phyloP scores from a whole-genome alignment of 2,329 filamentous ascomycete genomes.

The Dothistroma pini region DNA sequence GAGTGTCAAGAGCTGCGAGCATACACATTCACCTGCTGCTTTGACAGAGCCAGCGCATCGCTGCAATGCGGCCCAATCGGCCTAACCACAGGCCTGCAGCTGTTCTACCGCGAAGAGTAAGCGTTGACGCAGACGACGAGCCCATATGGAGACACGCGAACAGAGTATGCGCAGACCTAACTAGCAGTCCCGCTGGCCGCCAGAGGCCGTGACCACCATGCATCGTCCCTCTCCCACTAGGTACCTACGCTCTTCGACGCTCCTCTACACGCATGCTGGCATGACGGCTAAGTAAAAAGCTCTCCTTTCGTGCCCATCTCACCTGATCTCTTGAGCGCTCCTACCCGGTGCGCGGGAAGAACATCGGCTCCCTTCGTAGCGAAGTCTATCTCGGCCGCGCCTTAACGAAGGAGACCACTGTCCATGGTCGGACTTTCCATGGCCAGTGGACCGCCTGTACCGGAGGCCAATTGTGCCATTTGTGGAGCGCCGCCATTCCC shows the following conservation, averaged over 20 bases:
- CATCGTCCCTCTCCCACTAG: background rate
- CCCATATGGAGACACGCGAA: slow-evolving; percentile 18
- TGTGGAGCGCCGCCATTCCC: slow-evolving; percentile 33
- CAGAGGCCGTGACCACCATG: slow-evolving; percentile 5
- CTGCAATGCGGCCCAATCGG: slow-evolving; percentile 20
- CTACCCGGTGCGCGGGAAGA: background rate
- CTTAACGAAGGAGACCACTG: background rate
- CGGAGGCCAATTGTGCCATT: slow-evolving; percentile 36
- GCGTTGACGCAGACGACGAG: slow-evolving; percentile 14
- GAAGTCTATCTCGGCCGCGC: background rate
- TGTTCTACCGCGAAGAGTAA: slow-evolving; percentile 14
- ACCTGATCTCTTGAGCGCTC: slow-evolving; percentile 4
- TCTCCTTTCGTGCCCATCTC: slow-evolving; percentile 2
- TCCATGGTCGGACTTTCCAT: slow-evolving; percentile 22
- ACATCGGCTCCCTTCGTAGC: slow-evolving; percentile 3
- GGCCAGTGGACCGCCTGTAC: slow-evolving; percentile 17
- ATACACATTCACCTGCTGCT: background rate
- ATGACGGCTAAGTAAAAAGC: slow-evolving; percentile 10
- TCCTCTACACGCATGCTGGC: slow-evolving; percentile 3
- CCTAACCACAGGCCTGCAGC: slow-evolving; percentile 15
- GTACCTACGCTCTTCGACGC: slow-evolving; percentile 5
- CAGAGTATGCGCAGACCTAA: slow-evolving; percentile 16
- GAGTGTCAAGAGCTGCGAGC: background rate
- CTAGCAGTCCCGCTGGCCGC: slow-evolving; percentile 12
- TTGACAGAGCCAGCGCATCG: slow-evolving; percentile 18